Base-by-base conservation (phyloP, 2,329 filamentous ascomycete species). In the Zymoseptoria crescenta region DNA sequence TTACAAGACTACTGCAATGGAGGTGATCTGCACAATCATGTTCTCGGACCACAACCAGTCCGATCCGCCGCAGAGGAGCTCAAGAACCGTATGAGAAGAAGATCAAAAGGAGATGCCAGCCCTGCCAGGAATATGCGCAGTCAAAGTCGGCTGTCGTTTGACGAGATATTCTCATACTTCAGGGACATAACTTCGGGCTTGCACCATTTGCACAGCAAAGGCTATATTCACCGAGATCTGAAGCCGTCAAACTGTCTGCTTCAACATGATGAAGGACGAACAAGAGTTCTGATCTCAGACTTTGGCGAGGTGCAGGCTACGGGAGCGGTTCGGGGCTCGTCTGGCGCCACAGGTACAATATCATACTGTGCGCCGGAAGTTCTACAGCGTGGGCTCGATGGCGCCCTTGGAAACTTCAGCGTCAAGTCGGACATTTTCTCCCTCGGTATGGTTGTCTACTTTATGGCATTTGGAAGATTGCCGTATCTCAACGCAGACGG, bases 391-490 rank as follows among this genome's bases (percentile, higher is more conserved):
- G 74, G 72, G 50, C 75, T 82, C 0, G 80, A 79, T 28, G 93
- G 93, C 0, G 82, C 82, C 0, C 93, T 89, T 67, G 91, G 89
- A 7, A 96, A 97, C 70, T 99, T 99, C 69, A 96, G 91, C 0
- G 92, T 90, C 27, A 99, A 97, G 71, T 96, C 92, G 0, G 94
- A 99, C 70, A 88, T 99, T n/a, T 99, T 99, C 74, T 96, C 92
- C 0, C 79, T 99, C 0, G 94, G 94, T 54, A 96, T 99, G 93
- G 97, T 97, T 58, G 81, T 99, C 3, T 96, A 97, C 73, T 99
- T 99, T 70, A 88, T 99, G 81, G 99, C 94, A 72, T 99, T 99
- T 71, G 90, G 88, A 1, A 83, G 87, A 52, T 80, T 99, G 9
- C 94, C 94, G 0, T 99, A 97, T 70, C 80, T 77, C 24, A 89